These are phyloP conservation scores for Talaromyces thailandensis DNA, from an alignment of 495 filamentous ascomycete species.

Conservation along the genomic window DNA sequence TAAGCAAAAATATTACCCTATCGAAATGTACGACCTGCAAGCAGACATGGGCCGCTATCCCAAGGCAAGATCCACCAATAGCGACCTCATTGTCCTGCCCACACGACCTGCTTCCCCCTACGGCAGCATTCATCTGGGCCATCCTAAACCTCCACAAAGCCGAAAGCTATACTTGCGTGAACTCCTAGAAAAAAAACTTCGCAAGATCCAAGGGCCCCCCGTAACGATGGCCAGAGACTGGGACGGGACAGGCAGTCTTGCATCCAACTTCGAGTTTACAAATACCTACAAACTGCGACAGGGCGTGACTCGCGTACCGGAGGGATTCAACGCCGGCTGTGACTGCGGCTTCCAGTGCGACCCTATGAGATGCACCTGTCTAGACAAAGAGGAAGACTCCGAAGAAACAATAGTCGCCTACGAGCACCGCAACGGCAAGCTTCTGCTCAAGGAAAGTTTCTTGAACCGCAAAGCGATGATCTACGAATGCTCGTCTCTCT, in stretches of 20 bases:
- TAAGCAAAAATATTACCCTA: conserved; percentile 5
- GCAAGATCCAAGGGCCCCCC: conserved; percentile 17
- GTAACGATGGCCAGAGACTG: conserved; percentile 14
- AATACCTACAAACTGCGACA: conserved; percentile 27
- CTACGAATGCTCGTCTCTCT: conserved; percentile 74
- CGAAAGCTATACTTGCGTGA: conserved; percentile 3
- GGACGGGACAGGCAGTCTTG: conserved; percentile 11
- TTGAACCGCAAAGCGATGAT: conserved; percentile 40
- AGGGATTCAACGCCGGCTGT: conserved; percentile 35
- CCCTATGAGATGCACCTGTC: conserved; percentile 27
- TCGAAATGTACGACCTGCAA: not conserved
- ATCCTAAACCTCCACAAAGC: not conserved
- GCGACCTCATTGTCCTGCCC: not conserved
- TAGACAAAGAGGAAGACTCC: conserved; percentile 26
- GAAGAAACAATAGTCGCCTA: conserved; percentile 32
- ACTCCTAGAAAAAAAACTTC: conserved; percentile 17
- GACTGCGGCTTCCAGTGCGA: conserved; percentile 24
- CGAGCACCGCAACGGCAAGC: conserved; percentile 6
- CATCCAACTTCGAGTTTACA: conserved; percentile 35
- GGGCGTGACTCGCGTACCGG: conserved; percentile 19
- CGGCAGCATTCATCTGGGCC: not conserved
- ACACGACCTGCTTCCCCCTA: not conserved
- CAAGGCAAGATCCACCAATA: not conserved
- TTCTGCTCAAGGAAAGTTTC: conserved; percentile 22
- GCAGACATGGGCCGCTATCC: conserved; percentile 5